phyloP scores from a whole-genome alignment of 805 yeast genomes.

The Myxozyma neglecta region DNA sequence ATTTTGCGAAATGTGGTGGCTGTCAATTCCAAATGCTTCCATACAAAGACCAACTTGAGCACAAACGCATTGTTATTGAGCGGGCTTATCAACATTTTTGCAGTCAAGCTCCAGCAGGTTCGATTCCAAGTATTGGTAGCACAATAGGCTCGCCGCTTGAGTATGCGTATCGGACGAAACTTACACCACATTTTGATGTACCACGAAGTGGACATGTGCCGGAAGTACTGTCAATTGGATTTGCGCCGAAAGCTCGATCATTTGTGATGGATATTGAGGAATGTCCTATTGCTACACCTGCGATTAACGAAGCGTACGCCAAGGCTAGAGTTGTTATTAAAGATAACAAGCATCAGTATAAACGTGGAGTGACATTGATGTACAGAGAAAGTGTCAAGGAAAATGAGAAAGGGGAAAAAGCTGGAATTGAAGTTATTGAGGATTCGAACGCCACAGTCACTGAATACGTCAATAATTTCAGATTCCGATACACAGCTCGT shows the following conservation, averaged over 20 bases:
- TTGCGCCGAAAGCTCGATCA: conserved; percentile 74
- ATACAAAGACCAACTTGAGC: conserved; percentile 68
- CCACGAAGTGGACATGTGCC: conserved; percentile 52
- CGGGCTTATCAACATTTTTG: conserved; percentile 78
- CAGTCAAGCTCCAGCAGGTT: conserved; percentile 40
- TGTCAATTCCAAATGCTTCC: conserved; percentile 85
- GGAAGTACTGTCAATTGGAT: conserved; percentile 63
- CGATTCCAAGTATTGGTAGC: conserved; percentile 59
- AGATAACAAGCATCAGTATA: conserved; percentile 50
- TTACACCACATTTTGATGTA: conserved; percentile 92
- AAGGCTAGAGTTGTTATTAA: conserved; percentile 64
- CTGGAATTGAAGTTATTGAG: conserved; percentile 73
- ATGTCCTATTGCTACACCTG: conserved; percentile 82
- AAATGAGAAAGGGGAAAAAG: conserved; percentile 40
- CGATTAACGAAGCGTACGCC: conserved; percentile 69
- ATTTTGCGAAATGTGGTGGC: conserved; percentile 92
- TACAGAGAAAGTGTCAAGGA: conserved; percentile 60
- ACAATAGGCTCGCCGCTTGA: conserved; percentile 78
- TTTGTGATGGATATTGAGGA: conserved; percentile 88
- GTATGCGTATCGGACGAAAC: conserved; percentile 80
- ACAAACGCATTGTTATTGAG: conserved; percentile 70
- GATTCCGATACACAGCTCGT: conserved; percentile 88
- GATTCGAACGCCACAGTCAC: conserved; percentile 74
- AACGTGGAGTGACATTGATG: conserved; percentile 83
- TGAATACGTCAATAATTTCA: conserved; percentile 64